Base-by-base conservation (phyloP, 208 protist genomes). In the Strigomonas galati region DNA sequence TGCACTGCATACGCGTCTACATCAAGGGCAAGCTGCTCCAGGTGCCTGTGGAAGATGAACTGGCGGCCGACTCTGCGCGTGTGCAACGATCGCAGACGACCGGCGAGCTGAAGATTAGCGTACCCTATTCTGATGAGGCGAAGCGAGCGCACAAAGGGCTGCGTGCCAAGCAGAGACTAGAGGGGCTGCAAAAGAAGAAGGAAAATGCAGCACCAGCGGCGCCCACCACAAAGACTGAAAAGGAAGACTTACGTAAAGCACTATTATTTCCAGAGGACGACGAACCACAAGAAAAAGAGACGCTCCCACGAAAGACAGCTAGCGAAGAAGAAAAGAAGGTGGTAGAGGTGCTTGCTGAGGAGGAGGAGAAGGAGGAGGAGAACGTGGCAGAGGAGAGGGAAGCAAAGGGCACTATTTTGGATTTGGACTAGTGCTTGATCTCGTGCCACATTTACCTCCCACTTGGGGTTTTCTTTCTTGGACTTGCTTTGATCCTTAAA, bases 21-120 rank as follows among this genome's bases (percentile, higher is more conserved):
- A 79, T 98, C 58, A 99, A 98, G 76, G 95, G 85, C 5, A 98
- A 98, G 64, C 71, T 97, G 51, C 70, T 99, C 24, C 94, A 97
- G 59, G 69, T 98, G n/a, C 81, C 91, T 26, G 61, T 97, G 44
- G 82, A 87, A 28, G 75, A 71, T 17, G 93, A 98, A 62, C 74
- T 99, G 32, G 43, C 80, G 2, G 75, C 89, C 12, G 76, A 82
- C 43, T 62, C 35, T 0, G 76, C 76, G 24, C 76, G 48, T 28
- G 93, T 97, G 52, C 78, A 96, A 82, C 83, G 93, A 4, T 71
- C 82, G 0, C 27, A 70, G 21, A 89, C 88, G 19, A 97, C 87
- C 5, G 92, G 94, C 0, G 65, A 92, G 71, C 81, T 98, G 15
- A 79, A 80, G 64, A 76, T 98, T 3, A 87, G 82, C 5, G 78